These are phyloP conservation scores for Russula foetens DNA, from an alignment of 768 basidiomycete species.

Conservation along the genomic window DNA sequence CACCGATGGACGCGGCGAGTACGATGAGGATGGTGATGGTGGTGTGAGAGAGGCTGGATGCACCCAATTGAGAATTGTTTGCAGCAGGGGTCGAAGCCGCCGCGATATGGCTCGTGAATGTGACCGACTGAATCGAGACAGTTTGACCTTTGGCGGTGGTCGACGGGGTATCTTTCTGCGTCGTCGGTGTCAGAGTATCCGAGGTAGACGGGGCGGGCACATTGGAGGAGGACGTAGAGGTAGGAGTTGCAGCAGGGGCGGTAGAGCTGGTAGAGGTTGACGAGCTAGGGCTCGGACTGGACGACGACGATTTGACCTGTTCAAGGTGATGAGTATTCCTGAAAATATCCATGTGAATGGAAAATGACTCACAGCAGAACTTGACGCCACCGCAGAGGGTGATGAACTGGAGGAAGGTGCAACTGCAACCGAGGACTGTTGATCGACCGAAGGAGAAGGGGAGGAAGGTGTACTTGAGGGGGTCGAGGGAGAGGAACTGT, in stretches of 20 bases:
- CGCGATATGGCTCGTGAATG: constrained; percentile 20
- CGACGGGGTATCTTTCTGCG: constrained; percentile 23
- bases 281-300: constrained; percentile 12
- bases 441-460: constrained; percentile 2
- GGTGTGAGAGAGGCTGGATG: constrained; percentile 36
- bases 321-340: not conserved
- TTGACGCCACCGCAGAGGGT: not conserved
- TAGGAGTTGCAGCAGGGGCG: constrained; percentile 18
- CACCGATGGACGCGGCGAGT: constrained; percentile 60
- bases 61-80: constrained; percentile 30
- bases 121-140: constrained; percentile 23
- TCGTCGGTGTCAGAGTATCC: constrained; percentile 13
- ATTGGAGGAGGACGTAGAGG: constrained; percentile 15
- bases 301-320: not conserved
- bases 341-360: not conserved
- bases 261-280: constrained; percentile 26
- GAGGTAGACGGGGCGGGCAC: not conserved
- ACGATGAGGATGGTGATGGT: constrained; percentile 58
- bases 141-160: constrained; percentile 7
- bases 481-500: constrained; percentile 7
- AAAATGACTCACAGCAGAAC: constrained; percentile 7
- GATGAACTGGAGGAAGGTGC: constrained; percentile 2
- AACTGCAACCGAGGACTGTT: constrained; percentile 10
- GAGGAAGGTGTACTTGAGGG: constrained; percentile 12
- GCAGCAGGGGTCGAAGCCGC: constrained; percentile 20